These are phyloP conservation scores for Cairneyella variabilis DNA, from an alignment of 495 filamentous ascomycete species.

Conservation along the genomic window DNA sequence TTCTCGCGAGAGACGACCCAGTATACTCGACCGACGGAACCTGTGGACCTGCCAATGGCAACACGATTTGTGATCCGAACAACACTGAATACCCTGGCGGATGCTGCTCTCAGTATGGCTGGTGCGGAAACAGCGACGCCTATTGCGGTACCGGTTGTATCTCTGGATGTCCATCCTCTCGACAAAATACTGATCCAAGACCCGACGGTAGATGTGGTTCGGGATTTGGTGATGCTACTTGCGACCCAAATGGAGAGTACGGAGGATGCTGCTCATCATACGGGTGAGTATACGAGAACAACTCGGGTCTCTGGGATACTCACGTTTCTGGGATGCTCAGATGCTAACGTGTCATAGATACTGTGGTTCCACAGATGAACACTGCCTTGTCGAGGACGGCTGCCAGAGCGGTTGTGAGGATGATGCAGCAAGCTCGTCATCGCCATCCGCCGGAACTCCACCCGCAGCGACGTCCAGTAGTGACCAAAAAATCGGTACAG, in stretches of 20 bases:
- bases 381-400: constrained; percentile 24
- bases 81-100: constrained; percentile 18
- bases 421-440: constrained; percentile 3
- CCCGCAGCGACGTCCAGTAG: constrained; percentile 26
- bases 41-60: constrained; percentile 41
- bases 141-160: constrained; percentile 29
- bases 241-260: constrained; percentile 22
- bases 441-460: background rate
- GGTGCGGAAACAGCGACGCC: constrained; percentile 28
- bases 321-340: too few relatives aligned
- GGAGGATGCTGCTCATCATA: constrained; percentile 28
- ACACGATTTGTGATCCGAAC: constrained; percentile 39
- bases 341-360: too few relatives aligned
- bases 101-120: constrained; percentile 32
- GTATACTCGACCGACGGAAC: constrained; percentile 37
- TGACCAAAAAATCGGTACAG: constrained; percentile 34
- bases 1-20: constrained; percentile 13
- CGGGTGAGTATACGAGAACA: constrained; percentile 24
- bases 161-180: constrained; percentile 26
- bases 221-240: constrained; percentile 21
- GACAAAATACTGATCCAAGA: constrained; percentile 4
- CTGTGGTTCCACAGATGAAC: constrained; percentile 22
- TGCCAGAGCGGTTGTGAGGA: constrained; percentile 26
- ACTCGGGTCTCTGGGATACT: too few relatives aligned
- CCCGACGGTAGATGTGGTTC: constrained; percentile 26